These are phyloP conservation scores for Paraurostyla sp. DNA, from an alignment of 73 alveolate genomes.

Conservation along the genomic window DNA sequence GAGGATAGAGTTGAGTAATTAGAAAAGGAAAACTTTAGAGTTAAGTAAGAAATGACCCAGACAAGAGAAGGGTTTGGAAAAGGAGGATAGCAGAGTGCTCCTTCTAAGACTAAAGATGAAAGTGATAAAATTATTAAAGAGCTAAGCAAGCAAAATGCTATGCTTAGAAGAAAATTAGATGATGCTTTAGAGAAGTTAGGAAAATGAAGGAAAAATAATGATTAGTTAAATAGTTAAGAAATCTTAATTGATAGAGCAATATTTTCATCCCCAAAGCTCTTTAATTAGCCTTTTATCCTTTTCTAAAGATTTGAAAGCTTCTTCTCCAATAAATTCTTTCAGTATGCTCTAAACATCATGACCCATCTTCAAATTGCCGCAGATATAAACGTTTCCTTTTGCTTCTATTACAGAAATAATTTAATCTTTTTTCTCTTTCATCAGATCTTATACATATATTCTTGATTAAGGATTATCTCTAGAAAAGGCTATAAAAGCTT, in stretches of 20 bases:
- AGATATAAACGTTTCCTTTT: constrained; percentile 70
- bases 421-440: constrained; percentile 62
- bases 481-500: constrained; percentile 89
- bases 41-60: constrained; percentile 12
- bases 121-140: constrained; percentile 57
- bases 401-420: constrained; percentile 18
- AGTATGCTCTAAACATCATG: constrained; percentile 64
- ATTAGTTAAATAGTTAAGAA: neutral
- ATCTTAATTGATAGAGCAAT: neutral
- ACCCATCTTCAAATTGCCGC: constrained; percentile 89
- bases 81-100: constrained; percentile 16
- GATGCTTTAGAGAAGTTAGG: constrained; percentile 50
- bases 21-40: constrained; percentile 52
- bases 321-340: constrained; percentile 65
- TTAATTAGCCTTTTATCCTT: constrained; percentile 76
- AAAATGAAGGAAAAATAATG: neutral
- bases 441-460: constrained; percentile 91
- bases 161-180: constrained; percentile 66
- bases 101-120: constrained; percentile 38
- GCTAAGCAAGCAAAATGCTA: constrained; percentile 63
- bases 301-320: constrained; percentile 70
- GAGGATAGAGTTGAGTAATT: constrained; percentile 63
- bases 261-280: constrained; percentile 82
- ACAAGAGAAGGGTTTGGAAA: constrained; percentile 22
- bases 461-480: constrained; percentile 86